A percentile compares a stretch with the other conserved stretches of the same genome.
These are phyloP conservation scores for Arthrinium puccinioides DNA, from an alignment of 2,329 filamentous ascomycete genomes.

Conservation along the genomic window DNA sequence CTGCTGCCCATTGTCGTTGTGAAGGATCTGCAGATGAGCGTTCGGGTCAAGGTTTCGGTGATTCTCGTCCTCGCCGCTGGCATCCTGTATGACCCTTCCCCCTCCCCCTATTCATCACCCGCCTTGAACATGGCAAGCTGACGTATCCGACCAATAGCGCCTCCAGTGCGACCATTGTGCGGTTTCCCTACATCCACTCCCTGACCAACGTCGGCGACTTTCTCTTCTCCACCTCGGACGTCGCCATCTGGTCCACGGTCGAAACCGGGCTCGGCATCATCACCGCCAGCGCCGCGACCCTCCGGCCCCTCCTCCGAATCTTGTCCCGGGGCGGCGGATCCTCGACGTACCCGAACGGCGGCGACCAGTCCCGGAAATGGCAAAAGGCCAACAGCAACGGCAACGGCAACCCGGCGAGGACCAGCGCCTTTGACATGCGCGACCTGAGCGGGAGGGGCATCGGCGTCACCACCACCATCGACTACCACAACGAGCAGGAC, in stretches of 20 bases:
- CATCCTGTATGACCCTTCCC: constrained; percentile 24
- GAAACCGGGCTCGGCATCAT: constrained; percentile 35
- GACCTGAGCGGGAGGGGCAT: constrained; percentile 2
- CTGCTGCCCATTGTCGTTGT: constrained; percentile 32
- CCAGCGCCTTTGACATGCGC: constrained; percentile 7
- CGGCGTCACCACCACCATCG: constrained; percentile 10
- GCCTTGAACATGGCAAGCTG: neutral
- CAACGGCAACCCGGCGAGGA: neutral
- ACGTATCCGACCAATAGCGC: constrained; percentile 15
- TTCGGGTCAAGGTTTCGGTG: constrained; percentile 28
- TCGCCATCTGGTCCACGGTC: constrained; percentile 38
- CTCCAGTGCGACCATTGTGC: constrained; percentile 34
- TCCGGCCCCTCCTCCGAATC: constrained; percentile 25
- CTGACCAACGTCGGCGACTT: constrained; percentile 31
- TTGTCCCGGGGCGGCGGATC: constrained; percentile 9
- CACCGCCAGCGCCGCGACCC: constrained; percentile 30
- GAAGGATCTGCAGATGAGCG: constrained; percentile 32
- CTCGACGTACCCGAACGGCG: constrained; percentile 5
- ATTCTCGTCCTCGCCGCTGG: constrained; percentile 23
- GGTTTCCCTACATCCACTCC: constrained; percentile 31
- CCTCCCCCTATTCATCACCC: neutral
- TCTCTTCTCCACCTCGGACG: constrained; percentile 33
- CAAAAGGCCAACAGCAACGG: constrained; percentile 5
- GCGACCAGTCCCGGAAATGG: constrained; percentile 6
- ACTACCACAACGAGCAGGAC: constrained; percentile 5